Conservation (phyloP, 148 eudicot species). For the Chenopodium suecicum region DNA sequence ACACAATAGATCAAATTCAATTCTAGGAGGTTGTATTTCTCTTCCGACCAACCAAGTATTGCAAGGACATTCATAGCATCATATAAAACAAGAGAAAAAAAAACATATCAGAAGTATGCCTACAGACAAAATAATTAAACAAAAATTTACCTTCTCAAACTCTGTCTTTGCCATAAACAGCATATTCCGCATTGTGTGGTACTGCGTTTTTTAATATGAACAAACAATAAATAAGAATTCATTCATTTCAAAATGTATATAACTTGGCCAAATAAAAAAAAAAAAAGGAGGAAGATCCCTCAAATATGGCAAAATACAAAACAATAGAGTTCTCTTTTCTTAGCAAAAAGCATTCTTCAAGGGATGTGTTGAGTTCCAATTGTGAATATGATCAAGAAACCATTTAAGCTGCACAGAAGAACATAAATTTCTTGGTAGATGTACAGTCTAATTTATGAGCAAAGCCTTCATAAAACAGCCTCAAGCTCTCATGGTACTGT, state of each 20-base stretch:
- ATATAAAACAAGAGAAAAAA: neutral
- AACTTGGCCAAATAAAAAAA: neutral
- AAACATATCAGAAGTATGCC: neutral
- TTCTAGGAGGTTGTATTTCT: neutral
- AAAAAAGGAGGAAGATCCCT: neutral
- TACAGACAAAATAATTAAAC: neutral
- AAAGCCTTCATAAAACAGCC: no score
- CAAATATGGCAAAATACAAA: neutral
- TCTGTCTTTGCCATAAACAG: constrained; percentile 81
- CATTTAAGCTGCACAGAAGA: no score
- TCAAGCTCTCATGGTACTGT: no score
- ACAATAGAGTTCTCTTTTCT: neutral
- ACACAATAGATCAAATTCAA: neutral
- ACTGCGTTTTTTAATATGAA: constrained; percentile 41
- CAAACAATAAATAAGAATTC: neutral
- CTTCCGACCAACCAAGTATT: neutral
- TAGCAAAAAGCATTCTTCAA: neutral
- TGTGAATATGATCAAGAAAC: no score
- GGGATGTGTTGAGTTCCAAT: neutral
- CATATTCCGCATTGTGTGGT: constrained; percentile 71
- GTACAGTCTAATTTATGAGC: no score
- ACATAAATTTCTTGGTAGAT: no score
- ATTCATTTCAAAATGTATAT: neutral
- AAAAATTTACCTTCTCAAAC: constrained; percentile 56
- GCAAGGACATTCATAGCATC: neutral